Conservation (phyloP, 2,329 filamentous ascomycete species). For the Corniculantispora saksenae region DNA sequence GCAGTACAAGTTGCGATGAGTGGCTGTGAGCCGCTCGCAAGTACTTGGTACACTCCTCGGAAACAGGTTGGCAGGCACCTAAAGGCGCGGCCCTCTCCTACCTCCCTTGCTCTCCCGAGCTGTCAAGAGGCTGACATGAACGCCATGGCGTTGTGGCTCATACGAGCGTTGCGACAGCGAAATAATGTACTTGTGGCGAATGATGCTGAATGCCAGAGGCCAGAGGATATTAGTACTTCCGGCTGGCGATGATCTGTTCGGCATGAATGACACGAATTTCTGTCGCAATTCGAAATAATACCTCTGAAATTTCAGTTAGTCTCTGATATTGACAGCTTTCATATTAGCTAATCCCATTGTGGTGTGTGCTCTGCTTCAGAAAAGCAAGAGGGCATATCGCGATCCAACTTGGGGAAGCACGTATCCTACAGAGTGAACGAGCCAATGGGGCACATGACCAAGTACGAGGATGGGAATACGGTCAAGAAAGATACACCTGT, state of each 20-base stretch:
- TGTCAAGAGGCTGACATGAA: neutral
- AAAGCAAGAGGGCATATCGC: neutral
- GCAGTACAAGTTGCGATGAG: constrained; percentile 5
- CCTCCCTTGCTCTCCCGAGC: neutral
- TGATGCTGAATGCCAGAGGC: neutral
- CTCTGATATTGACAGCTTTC: neutral
- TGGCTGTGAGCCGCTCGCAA: constrained; percentile 8
- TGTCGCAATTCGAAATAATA: neutral
- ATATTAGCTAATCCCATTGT: neutral
- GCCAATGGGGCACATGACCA: neutral
- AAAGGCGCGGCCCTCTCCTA: constrained; percentile 9
- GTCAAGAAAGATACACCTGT: neutral
- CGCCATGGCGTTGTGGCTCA: constrained; percentile 11
- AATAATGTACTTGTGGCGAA: neutral
- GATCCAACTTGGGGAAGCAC: neutral
- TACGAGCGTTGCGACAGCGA: neutral
- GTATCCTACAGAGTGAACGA: neutral
- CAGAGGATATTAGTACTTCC: neutral
- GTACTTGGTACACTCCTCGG: neutral
- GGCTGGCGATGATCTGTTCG: neutral
- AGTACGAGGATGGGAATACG: neutral
- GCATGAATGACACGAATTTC: neutral
- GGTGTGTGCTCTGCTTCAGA: neutral
- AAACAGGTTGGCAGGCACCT: neutral
- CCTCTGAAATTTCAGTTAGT: neutral